phyloP scores from a whole-genome alignment of 768 basidiomycete species.

The Cystobasidium tubakii region DNA sequence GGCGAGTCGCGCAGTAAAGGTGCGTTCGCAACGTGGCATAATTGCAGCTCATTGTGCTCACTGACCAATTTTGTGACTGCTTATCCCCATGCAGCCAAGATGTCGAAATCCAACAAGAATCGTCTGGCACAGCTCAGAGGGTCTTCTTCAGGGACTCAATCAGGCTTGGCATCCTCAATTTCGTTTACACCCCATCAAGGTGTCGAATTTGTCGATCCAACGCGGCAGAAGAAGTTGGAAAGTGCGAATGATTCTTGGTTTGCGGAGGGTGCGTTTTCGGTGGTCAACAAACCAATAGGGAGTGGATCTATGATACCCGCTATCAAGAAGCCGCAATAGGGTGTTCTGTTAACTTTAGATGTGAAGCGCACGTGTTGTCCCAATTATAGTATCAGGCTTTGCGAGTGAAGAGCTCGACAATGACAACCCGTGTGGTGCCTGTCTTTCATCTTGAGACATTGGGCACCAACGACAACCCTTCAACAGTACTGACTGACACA shows the following conservation, averaged over 20 bases:
- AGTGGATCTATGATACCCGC: slow-evolving; percentile 11
- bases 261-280: slow-evolving; percentile 53
- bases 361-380: not conserved
- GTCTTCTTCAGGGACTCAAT: slow-evolving; percentile 37
- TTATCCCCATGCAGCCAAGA: slow-evolving; percentile 62
- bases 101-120: slow-evolving; percentile 89
- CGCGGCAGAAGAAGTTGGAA: slow-evolving; percentile 74
- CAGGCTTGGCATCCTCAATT: slow-evolving; percentile 34
- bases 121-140: slow-evolving; percentile 75
- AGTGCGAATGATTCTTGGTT: slow-evolving; percentile 98
- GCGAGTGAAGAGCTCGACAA: not conserved
- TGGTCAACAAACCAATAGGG: slow-evolving; percentile 34
- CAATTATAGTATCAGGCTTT: not conserved
- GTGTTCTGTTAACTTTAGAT: not conserved
- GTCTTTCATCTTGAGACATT: too few relatives aligned
- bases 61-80: not conserved
- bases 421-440: too few relatives aligned
- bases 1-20: slow-evolving; percentile 89
- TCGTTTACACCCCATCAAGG: slow-evolving; percentile 53
- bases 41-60: too few relatives aligned
- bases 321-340: slow-evolving; percentile 4
- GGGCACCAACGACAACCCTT: too few relatives aligned
- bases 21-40: too few relatives aligned
- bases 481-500: too few relatives aligned
- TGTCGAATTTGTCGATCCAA: slow-evolving; percentile 88